Percentiles rank a stretch among this genome's conserved stretches.
phyloP scores from a whole-genome alignment of 768 basidiomycete genomes.

The Lactarius quietus region DNA sequence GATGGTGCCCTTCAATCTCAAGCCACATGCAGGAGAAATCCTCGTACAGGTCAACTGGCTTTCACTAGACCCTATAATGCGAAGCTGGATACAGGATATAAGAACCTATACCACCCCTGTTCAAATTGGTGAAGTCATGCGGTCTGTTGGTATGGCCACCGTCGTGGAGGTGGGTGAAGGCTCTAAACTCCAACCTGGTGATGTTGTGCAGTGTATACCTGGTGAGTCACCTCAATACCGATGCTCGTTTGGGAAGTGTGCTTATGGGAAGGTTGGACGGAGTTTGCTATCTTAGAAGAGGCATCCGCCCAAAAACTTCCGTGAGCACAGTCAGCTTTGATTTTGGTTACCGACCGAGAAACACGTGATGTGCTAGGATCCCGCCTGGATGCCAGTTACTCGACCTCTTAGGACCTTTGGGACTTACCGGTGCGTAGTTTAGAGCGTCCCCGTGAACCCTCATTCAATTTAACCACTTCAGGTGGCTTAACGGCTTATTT shows the following conservation, averaged over 20 bases:
- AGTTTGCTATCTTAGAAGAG: conserved; percentile 63
- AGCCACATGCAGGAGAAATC: conserved; percentile 50
- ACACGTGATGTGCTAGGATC: conserved; percentile 37
- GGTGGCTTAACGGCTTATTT: conserved; percentile 84
- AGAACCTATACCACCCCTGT: conserved; percentile 60
- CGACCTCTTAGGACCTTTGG: conserved; percentile 84
- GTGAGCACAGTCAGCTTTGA: conserved; percentile 40
- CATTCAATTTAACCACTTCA: conserved; percentile 29
- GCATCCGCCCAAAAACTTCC: conserved; percentile 47
- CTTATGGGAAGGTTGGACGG: conserved; percentile 61
- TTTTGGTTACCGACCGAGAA: neutral
- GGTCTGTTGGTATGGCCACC: conserved; percentile 58
- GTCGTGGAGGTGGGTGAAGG: conserved; percentile 56
- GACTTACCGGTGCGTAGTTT: conserved; percentile 54
- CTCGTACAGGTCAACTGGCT: conserved; percentile 76
- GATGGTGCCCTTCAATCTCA: conserved; percentile 48
- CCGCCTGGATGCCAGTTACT: conserved; percentile 61
- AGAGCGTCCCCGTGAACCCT: neutral
- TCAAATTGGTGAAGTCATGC: conserved; percentile 56
- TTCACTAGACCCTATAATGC: conserved; percentile 86
- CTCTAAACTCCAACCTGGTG: conserved; percentile 56
- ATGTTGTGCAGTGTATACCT: conserved; percentile 54
- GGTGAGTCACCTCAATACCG: conserved; percentile 43
- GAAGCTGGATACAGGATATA: conserved; percentile 70
- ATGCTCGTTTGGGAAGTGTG: neutral